phyloP scores from a whole-genome alignment of 768 basidiomycete genomes.

The Leccinum boreale region DNA sequence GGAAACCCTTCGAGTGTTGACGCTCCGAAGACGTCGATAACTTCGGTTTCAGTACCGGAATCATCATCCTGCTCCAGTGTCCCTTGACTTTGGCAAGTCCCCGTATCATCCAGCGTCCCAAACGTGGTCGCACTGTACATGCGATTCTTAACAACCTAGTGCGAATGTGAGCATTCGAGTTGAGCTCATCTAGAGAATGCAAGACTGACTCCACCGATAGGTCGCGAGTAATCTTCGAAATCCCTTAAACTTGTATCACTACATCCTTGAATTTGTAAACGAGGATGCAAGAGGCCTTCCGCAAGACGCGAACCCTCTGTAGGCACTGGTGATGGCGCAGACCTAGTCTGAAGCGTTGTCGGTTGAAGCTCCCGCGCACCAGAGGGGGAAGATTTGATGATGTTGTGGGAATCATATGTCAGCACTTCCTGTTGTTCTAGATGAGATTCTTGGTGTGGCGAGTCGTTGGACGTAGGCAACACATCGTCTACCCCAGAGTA shows the following conservation, averaged over 20 bases:
- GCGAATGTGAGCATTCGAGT: neutral
- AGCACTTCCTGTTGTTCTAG: neutral
- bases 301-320: constrained; percentile 26
- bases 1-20: neutral
- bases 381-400: neutral
- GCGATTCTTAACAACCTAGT: constrained; percentile 28
- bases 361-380: neutral
- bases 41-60: neutral
- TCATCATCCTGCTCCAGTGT: constrained; percentile 2
- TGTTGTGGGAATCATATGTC: neutral
- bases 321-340: constrained; percentile 21
- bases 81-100: constrained; percentile 6
- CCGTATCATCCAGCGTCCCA: constrained; percentile 25
- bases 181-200: neutral
- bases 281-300: constrained; percentile 22
- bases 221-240: constrained; percentile 34
- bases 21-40: constrained; percentile 10
- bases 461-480: neutral
- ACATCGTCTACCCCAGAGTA: constrained; percentile 4
- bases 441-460: neutral
- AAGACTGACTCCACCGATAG: constrained; percentile 29
- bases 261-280: constrained; percentile 19
- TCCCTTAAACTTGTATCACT: constrained; percentile 30
- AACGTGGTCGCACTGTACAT: constrained; percentile 34
- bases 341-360: neutral